Evolutionary conservation across 208 protist species (phyloP).

Genomic region (Pavlovales sp.): DNA sequence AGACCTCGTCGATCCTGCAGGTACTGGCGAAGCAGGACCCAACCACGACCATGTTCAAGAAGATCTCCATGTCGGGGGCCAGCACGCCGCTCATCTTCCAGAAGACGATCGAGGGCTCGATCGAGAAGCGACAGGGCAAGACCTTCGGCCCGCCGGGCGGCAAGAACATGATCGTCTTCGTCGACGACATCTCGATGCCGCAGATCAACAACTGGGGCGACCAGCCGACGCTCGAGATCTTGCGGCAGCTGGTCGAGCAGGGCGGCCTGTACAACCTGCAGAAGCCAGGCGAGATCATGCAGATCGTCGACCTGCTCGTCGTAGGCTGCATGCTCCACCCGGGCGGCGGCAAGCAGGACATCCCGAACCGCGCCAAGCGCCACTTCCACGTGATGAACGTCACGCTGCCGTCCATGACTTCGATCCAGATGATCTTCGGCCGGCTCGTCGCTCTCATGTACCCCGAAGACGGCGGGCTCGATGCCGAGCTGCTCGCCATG

Average conservation of each 20-base stretch:
- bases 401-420: constrained; percentile 83
- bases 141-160: constrained; percentile 69
- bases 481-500: constrained; percentile 43
- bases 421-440: constrained; percentile 83
- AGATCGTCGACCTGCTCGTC: constrained; percentile 87
- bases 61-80: constrained; percentile 72
- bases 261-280: constrained; percentile 73
- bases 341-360: constrained; percentile 95
- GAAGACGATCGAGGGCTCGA: constrained; percentile 61
- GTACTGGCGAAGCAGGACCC: constrained; percentile 58
- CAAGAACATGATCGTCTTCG: constrained; percentile 66
- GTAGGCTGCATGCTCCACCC: constrained; percentile 94
- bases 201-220: constrained; percentile 73
- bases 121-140: constrained; percentile 69
- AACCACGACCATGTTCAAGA: constrained; percentile 61
- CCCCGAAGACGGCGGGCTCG: constrained; percentile 35
- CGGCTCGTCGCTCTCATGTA: constrained; percentile 63
- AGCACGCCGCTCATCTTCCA: constrained; percentile 73
- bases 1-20: constrained; percentile 68
- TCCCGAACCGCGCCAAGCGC: constrained; percentile 92
- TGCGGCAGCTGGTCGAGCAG: constrained; percentile 77
- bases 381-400: constrained; percentile 91
- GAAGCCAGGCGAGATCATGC: constrained; percentile 80
- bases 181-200: constrained; percentile 79
- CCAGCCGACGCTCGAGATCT: constrained; percentile 74